Conservation (phyloP, 148 eudicot genomes). For the Chenopodium suecicum region DNA sequence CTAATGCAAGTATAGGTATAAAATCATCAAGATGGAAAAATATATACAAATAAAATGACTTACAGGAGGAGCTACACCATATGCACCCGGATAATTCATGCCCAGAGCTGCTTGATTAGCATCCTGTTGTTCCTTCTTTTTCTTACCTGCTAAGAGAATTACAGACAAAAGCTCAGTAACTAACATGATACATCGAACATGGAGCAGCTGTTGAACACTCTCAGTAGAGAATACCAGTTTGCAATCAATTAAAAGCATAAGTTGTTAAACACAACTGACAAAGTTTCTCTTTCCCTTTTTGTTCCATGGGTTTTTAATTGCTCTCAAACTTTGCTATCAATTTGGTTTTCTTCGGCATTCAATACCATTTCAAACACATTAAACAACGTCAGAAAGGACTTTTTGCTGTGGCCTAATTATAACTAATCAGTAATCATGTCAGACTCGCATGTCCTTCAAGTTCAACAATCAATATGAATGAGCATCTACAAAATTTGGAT, state of each 20-base stretch:
- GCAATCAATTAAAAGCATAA: background rate
- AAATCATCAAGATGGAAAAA: background rate
- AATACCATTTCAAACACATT: background rate
- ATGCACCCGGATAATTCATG: constrained; percentile 57
- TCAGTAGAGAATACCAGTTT: background rate
- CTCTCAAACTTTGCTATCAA: background rate
- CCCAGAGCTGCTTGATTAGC: constrained; percentile 68
- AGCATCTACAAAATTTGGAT: background rate
- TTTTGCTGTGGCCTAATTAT: background rate
- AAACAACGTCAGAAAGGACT: background rate
- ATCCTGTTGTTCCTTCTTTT: constrained; percentile 79
- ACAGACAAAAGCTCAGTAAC: background rate
- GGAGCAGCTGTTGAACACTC: background rate
- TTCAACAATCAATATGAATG: background rate
- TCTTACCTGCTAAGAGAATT: constrained; percentile 49
- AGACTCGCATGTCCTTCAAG: background rate
- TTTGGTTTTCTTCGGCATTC: background rate
- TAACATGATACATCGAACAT: background rate
- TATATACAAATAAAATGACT: constrained; percentile 31
- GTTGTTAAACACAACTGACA: background rate
- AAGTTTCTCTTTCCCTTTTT: background rate
- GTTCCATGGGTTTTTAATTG: background rate
- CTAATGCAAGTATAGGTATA: background rate
- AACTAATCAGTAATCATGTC: background rate
- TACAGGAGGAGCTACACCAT: constrained; percentile 81